Percentiles rank a stretch among this genome's conserved stretches.
phyloP scores from a whole-genome alignment of 2,329 filamentous ascomycete genomes.

The Neodidymelliopsis sp. region DNA sequence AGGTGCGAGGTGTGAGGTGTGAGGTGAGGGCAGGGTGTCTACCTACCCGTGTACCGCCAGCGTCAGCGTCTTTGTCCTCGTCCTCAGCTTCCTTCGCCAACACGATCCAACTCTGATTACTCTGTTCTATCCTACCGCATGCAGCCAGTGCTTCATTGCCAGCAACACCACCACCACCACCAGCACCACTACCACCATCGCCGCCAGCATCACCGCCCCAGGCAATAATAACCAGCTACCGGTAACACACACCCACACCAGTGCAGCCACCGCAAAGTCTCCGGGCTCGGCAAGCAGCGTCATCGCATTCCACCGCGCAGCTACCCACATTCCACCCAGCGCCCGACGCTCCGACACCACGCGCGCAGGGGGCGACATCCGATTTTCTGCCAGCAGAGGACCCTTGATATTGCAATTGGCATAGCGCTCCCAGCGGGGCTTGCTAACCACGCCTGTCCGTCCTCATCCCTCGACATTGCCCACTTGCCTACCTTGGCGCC shows the following conservation, averaged over 20 bases:
- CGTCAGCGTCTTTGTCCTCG: too few relatives aligned
- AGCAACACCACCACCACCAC: too few relatives aligned
- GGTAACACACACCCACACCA: not conserved
- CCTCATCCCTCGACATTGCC: constrained; percentile 28
- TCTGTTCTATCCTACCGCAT: too few relatives aligned
- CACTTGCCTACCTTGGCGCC: constrained; percentile 35
- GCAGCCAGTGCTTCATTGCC: too few relatives aligned
- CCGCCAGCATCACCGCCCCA: too few relatives aligned
- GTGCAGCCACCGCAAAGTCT: constrained; percentile 24
- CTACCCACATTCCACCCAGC: constrained; percentile 21
- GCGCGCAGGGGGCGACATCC: constrained; percentile 27
- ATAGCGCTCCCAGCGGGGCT: constrained; percentile 23
- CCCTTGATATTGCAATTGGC: constrained; percentile 26
- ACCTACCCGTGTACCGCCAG: too few relatives aligned
- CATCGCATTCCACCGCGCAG: constrained; percentile 18
- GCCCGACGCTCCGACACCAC: constrained; percentile 19
- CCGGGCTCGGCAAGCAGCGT: constrained; percentile 12
- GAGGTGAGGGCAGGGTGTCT: too few relatives aligned
- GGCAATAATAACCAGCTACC: not conserved
- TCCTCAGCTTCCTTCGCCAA: too few relatives aligned
- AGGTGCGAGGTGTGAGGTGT: too few relatives aligned
- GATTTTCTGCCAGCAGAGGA: constrained; percentile 27
- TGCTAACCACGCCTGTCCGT: constrained; percentile 31
- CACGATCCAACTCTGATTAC: too few relatives aligned
- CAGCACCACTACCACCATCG: too few relatives aligned